Conservation (phyloP, 2,329 filamentous ascomycete genomes). For the Dactylellina leptospora region DNA sequence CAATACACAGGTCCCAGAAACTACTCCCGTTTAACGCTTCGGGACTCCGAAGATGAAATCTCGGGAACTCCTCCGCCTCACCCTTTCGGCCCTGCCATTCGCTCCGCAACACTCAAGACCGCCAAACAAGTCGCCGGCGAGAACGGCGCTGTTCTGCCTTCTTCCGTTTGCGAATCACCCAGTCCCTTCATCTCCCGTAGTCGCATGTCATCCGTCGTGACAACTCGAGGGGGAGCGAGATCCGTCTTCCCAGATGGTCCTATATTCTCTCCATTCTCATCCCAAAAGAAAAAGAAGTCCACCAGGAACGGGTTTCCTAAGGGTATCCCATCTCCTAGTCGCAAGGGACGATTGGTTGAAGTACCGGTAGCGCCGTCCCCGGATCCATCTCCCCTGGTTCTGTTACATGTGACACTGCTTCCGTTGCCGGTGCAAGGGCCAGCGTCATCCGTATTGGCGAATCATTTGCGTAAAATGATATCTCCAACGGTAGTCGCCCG, state of each 20-base stretch:
- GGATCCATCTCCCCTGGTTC: conserved; percentile 72
- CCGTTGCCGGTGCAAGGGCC: conserved; percentile 68
- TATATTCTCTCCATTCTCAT: conserved; percentile 43
- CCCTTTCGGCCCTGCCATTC: conserved; percentile 41
- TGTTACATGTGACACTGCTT: conserved; percentile 79
- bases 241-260: conserved; percentile 24
- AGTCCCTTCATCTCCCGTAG: conserved; percentile 35
- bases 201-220: conserved; percentile 28
- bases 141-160: conserved; percentile 27
- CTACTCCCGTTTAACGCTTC: conserved; percentile 26
- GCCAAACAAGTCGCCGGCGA: conserved; percentile 44
- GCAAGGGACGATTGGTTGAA: conserved; percentile 38
- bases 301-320: conserved; percentile 25
- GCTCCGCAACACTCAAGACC: conserved; percentile 45
- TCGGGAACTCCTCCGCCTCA: conserved; percentile 45
- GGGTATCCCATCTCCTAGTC: conserved; percentile 30
- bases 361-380: conserved; percentile 19
- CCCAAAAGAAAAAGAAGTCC: conserved; percentile 38
- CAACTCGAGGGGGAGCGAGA: conserved; percentile 24
- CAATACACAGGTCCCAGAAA: conserved; percentile 43
- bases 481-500: conserved; percentile 77
- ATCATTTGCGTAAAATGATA: conserved; percentile 71
- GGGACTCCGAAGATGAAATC: conserved; percentile 35
- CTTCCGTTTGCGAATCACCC: conserved; percentile 33
- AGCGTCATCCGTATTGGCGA: conserved; percentile 72